Conservation (phyloP, 2,329 filamentous ascomycete genomes). For the Microdochium nivale region DNA sequence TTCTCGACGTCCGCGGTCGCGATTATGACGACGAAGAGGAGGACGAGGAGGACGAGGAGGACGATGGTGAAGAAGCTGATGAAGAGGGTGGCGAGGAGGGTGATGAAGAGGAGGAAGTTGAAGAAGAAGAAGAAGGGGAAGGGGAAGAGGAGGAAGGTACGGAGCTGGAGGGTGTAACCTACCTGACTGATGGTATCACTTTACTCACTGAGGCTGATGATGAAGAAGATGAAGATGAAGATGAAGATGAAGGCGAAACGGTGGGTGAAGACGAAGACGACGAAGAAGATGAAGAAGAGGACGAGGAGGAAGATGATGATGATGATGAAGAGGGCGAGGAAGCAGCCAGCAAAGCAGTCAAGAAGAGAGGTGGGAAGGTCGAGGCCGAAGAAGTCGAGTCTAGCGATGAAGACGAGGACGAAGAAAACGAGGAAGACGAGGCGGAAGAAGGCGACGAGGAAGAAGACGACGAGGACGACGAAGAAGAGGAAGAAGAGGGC, state of each 20-base stretch:
- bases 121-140: constrained; percentile 2
- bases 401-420: constrained; percentile 4
- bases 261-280: constrained; percentile 10
- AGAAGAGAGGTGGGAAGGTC: constrained; percentile 1
- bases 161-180: not conserved
- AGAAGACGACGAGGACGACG: constrained; percentile 8
- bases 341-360: constrained; percentile 1
- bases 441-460: constrained; percentile 8
- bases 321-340: constrained; percentile 3
- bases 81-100: not conserved
- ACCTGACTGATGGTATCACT: not conserved
- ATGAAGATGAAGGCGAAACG: not conserved
- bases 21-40: constrained; percentile 7
- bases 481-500: constrained; percentile 8
- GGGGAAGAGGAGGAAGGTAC: constrained; percentile 1
- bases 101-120: not conserved
- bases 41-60: constrained; percentile 5
- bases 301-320: constrained; percentile 5
- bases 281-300: constrained; percentile 7
- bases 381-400: constrained; percentile 3
- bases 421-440: constrained; percentile 3
- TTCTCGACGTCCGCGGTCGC: constrained; percentile 1
- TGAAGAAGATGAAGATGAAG: constrained; percentile 1
- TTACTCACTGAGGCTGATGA: not conserved
- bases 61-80: constrained; percentile 1